Evolutionary conservation across 1,284 basidiomycete genomes (phyloP), one percentile per base, ranked within the genome.

Genomic region (Apiotrichum porosum): DNA sequence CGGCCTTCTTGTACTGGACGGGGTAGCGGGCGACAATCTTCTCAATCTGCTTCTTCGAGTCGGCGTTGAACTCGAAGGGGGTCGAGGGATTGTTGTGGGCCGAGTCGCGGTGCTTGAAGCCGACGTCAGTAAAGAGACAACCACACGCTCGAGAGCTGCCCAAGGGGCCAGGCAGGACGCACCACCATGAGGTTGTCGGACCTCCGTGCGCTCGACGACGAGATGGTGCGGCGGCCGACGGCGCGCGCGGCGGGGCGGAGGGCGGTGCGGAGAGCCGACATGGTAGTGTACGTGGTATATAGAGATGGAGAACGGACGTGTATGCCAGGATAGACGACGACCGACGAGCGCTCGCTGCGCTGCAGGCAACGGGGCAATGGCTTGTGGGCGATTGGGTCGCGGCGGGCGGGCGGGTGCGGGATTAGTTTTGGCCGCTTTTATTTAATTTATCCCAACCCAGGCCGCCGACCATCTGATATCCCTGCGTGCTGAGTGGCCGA

Each of bases 1-100:
- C 95, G 14, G 88, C 89, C 75, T 97, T 97, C 80, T 92, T 94
- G 81, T 97, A 97, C 73, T 98, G 94, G 42, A 87, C 79, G 5
- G 94, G 94, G 78, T 98, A 98, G 62, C 84, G 84, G 41, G 86
- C 80, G 71, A 97, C 88, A 75, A 97, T 88, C 72, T 89, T 85
- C 61, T 94, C 66, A 1, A 91, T 92, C 50, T 82, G 79, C 77
- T 87, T 88, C 73, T 84, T 64, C 79, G 92, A 94, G 66, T 86
- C 84, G 3, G 81, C 68, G 54, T 79, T 80, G 76, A 97, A 95
- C 63, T 86, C 80, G 74, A 99, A 99, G 10, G 87, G 81, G 71
- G 97, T 93, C 86, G 82, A 83, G 32, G 88, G 83, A 73, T 93
- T 93, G 77, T 97, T 97, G 74, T 94, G 87, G 42, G 83, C 77